phyloP scores from a whole-genome alignment of 768 basidiomycete species.

The Tylopilus rubrobrunneus region DNA sequence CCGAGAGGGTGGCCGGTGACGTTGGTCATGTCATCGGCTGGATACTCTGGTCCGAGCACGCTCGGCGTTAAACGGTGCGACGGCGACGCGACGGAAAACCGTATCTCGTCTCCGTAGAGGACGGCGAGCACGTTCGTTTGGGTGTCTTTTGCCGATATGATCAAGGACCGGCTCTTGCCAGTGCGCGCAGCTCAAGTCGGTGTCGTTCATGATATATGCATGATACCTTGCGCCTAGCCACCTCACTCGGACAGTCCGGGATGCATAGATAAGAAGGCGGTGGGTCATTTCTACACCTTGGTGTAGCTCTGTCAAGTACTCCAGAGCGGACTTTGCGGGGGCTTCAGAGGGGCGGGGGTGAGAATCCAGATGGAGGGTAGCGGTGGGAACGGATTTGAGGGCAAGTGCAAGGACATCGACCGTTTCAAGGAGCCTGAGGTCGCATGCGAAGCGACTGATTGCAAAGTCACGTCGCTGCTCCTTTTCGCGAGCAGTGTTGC shows the following conservation, averaged over 20 bases:
- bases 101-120: constrained; percentile 14
- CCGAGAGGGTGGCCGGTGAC: constrained; percentile 82
- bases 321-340: constrained; percentile 48
- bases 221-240: no score
- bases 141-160: constrained; percentile 7
- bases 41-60: constrained; percentile 60
- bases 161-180: no score
- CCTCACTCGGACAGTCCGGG: no score
- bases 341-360: constrained; percentile 28
- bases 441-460: constrained; percentile 83
- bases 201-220: no score
- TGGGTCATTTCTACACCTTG: constrained; percentile 91
- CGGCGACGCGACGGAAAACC: constrained; percentile 5
- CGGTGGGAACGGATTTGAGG: constrained; percentile 68
- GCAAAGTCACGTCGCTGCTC: constrained; percentile 92
- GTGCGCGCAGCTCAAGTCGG: no score
- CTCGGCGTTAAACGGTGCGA: constrained; percentile 29
- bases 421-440: constrained; percentile 83
- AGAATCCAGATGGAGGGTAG: constrained; percentile 36
- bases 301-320: constrained; percentile 68
- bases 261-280: constrained; percentile 76
- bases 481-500: constrained; percentile 87
- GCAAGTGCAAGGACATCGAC: constrained; percentile 88
- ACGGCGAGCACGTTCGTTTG: constrained; percentile 18
- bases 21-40: constrained; percentile 79